Percentiles rank a stretch among this genome's conserved stretches.
These are phyloP conservation scores for Gloeophyllum trabeum DNA, from an alignment of 768 basidiomycete genomes.

Conservation along the genomic window DNA sequence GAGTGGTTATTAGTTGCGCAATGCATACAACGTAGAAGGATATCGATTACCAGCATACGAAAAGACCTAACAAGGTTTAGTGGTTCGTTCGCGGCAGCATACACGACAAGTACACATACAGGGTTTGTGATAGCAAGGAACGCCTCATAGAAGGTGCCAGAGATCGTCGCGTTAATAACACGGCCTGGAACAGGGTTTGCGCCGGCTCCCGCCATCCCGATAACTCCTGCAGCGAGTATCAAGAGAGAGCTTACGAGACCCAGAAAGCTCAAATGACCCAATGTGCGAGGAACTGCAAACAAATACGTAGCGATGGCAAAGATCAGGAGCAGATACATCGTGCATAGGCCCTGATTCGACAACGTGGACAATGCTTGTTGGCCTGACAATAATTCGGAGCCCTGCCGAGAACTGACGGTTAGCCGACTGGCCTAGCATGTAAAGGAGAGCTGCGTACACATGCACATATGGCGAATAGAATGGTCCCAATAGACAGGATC, in stretches of 20 bases:
- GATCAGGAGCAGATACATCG: constrained; percentile 32
- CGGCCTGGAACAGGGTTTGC: constrained; percentile 31
- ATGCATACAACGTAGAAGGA: not conserved
- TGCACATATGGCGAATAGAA: constrained; percentile 37
- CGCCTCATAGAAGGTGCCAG: constrained; percentile 32
- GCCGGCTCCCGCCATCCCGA: constrained; percentile 42
- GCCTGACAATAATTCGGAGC: constrained; percentile 36
- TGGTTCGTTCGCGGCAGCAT: not conserved
- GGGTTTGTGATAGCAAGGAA: constrained; percentile 44
- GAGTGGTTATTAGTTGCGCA: too few species aligned
- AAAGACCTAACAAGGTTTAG: constrained; percentile 23
- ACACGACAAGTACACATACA: constrained; percentile 16
- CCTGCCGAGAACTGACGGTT: constrained; percentile 16
- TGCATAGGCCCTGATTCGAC: constrained; percentile 36
- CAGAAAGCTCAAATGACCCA: constrained; percentile 34
- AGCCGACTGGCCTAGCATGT: not conserved
- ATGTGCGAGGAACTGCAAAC: constrained; percentile 33
- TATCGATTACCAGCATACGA: constrained; percentile 37
- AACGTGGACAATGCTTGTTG: constrained; percentile 39
- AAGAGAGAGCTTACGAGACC: constrained; percentile 29
- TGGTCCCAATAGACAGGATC: constrained; percentile 30
- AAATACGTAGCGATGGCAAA: constrained; percentile 31
- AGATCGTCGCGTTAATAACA: constrained; percentile 22
- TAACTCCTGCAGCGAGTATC: constrained; percentile 32
- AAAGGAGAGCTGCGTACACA: constrained; percentile 8